These are phyloP conservation scores for Heliocybe sulcata DNA, from an alignment of 1,284 basidiomycete genomes.

Conservation along the genomic window DNA sequence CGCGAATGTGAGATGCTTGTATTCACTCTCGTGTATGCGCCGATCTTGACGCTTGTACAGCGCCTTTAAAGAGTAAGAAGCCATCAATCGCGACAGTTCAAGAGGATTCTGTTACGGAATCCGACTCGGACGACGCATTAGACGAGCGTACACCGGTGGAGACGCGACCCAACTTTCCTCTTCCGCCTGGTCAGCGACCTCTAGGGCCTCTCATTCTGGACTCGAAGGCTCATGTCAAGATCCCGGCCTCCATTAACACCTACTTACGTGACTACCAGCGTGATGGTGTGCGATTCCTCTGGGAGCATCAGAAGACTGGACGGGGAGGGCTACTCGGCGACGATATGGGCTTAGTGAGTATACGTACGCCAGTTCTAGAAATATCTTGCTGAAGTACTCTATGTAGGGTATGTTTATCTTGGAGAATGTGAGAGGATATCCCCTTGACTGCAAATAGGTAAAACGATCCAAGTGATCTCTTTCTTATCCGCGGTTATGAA, in stretches of 20 bases:
- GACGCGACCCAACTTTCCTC: slow-evolving; percentile 47
- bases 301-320: slow-evolving; percentile 50
- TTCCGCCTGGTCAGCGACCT: slow-evolving; percentile 32
- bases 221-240: slow-evolving; percentile 32
- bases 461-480: slow-evolving; percentile 85
- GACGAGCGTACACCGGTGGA: slow-evolving; percentile 21
- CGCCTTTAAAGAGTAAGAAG: background rate
- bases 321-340: slow-evolving; percentile 77
- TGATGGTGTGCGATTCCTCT: slow-evolving; percentile 76
- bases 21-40: no score
- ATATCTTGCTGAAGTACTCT: slow-evolving; percentile 5
- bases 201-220: slow-evolving; percentile 43
- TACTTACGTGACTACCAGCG: slow-evolving; percentile 81
- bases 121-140: slow-evolving; percentile 28
- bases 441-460: slow-evolving; percentile 36
- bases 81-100: background rate
- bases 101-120: slow-evolving; percentile 32
- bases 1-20: no score
- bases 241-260: slow-evolving; percentile 72
- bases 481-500: slow-evolving; percentile 84
- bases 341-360: slow-evolving; percentile 80
- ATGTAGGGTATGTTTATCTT: slow-evolving; percentile 17
- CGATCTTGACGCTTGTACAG: background rate
- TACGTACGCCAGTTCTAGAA: slow-evolving; percentile 3
- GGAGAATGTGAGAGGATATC: slow-evolving; percentile 1